phyloP scores from a whole-genome alignment of 2,329 filamentous ascomycete genomes.

The Colletotrichum euphorbiae region DNA sequence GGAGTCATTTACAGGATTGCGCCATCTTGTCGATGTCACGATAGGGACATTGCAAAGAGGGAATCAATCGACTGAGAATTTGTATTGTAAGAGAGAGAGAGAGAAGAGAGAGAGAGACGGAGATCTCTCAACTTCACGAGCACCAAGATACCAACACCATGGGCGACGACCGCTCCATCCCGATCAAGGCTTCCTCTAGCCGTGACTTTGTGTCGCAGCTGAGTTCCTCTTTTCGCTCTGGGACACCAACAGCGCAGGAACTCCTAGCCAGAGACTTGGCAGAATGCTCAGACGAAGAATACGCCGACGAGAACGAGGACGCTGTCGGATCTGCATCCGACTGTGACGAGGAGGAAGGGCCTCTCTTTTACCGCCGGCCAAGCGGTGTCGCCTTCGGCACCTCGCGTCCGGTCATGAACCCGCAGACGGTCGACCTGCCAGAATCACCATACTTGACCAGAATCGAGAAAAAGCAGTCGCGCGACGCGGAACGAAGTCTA shows the following conservation, averaged over 20 bases:
- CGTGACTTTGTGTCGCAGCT: constrained; percentile 47
- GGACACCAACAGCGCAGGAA: constrained; percentile 75
- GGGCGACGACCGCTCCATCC: constrained; percentile 35
- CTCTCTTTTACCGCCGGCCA: constrained; percentile 77
- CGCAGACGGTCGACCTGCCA: constrained; percentile 51
- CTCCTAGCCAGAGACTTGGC: constrained; percentile 75
- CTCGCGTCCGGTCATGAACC: constrained; percentile 76
- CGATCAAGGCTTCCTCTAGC: constrained; percentile 38
- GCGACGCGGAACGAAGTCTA: constrained; percentile 69
- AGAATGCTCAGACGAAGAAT: constrained; percentile 65
- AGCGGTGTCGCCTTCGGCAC: constrained; percentile 81
- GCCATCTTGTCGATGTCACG: not conserved
- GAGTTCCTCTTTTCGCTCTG: constrained; percentile 65
- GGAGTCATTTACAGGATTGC: not conserved
- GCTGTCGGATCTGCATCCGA: constrained; percentile 48
- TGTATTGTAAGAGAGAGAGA: not conserved
- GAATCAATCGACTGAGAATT: not conserved
- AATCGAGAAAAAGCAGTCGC: constrained; percentile 66
- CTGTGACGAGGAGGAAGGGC: constrained; percentile 53
- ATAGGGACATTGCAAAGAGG: not conserved
- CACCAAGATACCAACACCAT: constrained; percentile 21
- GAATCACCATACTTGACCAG: constrained; percentile 63
- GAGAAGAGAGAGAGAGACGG: not conserved
- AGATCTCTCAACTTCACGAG: not conserved
- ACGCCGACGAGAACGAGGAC: constrained; percentile 47